Evolutionary conservation across 768 basidiomycete species (phyloP).

Genomic region (Collybiopsis confluens): DNA sequence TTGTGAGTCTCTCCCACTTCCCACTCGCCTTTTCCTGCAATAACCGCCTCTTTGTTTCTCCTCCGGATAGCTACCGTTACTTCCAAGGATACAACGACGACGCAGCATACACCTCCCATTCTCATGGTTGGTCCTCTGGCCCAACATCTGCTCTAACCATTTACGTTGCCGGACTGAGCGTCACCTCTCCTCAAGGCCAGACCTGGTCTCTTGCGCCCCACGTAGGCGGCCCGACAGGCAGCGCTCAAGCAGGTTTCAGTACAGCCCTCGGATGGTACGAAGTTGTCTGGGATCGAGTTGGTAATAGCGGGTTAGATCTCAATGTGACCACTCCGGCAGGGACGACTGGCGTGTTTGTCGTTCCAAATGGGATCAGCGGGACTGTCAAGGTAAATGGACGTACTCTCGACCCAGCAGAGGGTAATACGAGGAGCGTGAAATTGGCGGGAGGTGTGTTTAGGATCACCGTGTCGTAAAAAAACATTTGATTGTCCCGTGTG

Average conservation of each 20-base stretch:
- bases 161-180: conserved; percentile 50
- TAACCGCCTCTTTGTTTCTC: background rate
- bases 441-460: background rate
- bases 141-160: conserved; percentile 55
- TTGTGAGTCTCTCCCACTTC: conserved; percentile 25
- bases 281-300: conserved; percentile 35
- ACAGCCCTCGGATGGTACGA: conserved; percentile 50
- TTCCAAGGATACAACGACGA: conserved; percentile 54
- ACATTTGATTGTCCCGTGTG: no score
- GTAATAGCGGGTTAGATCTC: conserved; percentile 15
- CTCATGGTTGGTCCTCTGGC: conserved; percentile 58
- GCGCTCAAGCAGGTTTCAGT: conserved; percentile 48
- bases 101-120: conserved; percentile 53
- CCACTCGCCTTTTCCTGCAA: background rate
- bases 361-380: conserved; percentile 18
- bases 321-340: conserved; percentile 23
- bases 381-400: conserved; percentile 16
- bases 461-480: background rate
- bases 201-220: conserved; percentile 48
- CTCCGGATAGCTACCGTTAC: conserved; percentile 39
- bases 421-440: background rate
- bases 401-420: background rate
- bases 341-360: conserved; percentile 25
- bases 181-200: conserved; percentile 43
- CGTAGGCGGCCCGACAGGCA: conserved; percentile 31